These are phyloP conservation scores for Croton laevigatus DNA, from an alignment of 441 rosid species.

Conservation along the genomic window DNA sequence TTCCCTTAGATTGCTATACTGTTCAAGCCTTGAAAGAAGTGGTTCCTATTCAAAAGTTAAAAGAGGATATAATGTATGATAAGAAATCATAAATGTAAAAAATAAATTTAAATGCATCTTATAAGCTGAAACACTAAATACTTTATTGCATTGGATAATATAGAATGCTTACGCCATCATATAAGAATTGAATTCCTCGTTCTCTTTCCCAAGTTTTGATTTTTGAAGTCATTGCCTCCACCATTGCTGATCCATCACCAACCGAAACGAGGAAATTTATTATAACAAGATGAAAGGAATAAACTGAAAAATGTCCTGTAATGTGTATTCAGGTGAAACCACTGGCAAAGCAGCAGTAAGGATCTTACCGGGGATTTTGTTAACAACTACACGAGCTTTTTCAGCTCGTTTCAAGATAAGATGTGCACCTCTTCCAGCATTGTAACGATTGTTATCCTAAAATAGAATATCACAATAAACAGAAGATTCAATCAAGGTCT, in stretches of 20 bases:
- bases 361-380: slow-evolving; percentile 67
- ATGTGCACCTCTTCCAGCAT: slow-evolving; percentile 92
- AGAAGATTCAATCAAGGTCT: slow-evolving; percentile 19
- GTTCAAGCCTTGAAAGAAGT: slow-evolving; percentile 70
- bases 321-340: not conserved
- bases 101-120: not conserved
- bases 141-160: not conserved
- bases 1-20: slow-evolving; percentile 50
- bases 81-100: not conserved
- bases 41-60: slow-evolving; percentile 37
- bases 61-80: not conserved
- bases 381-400: slow-evolving; percentile 67
- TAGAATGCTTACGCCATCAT: slow-evolving; percentile 75
- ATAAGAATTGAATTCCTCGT: slow-evolving; percentile 60
- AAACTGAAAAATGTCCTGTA: not conserved
- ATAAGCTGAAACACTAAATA: not conserved
- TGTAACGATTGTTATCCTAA: slow-evolving; percentile 82
- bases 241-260: slow-evolving; percentile 53
- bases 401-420: slow-evolving; percentile 84
- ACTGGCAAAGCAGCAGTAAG: not conserved
- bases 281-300: not conserved
- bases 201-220: slow-evolving; percentile 72
- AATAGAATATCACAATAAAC: slow-evolving; percentile 23
- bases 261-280: slow-evolving; percentile 2
- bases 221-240: slow-evolving; percentile 62